Evolutionary conservation across 257 asterid genomes (phyloP).

Genomic region (Dorcoceras hygrometricum): DNA sequence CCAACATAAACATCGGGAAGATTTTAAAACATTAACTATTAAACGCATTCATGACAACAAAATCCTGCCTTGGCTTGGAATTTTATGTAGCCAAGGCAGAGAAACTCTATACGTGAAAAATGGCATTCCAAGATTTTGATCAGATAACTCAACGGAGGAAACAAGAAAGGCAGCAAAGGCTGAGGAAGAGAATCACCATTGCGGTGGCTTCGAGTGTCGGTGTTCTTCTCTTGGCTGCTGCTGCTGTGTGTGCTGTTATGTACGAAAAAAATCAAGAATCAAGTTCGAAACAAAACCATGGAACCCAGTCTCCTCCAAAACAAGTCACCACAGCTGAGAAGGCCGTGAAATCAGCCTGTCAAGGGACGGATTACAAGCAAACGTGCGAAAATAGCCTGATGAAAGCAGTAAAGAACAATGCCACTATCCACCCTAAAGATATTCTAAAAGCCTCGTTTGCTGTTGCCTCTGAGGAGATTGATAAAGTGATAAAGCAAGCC

Average conservation of each 20-base stretch:
- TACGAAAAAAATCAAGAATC: slow-evolving; percentile 22
- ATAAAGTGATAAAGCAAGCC: slow-evolving; percentile 32
- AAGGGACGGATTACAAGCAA: slow-evolving; percentile 53
- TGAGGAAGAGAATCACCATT: slow-evolving; percentile 35
- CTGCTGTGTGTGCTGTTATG: slow-evolving; percentile 39
- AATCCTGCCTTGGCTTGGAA: slow-evolving; percentile 51
- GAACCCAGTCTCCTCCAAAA: background rate
- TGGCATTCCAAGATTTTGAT: slow-evolving; percentile 98
- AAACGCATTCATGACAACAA: background rate
- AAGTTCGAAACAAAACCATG: background rate
- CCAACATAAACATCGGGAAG: background rate
- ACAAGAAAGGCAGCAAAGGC: slow-evolving; percentile 42
- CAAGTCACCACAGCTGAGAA: slow-evolving; percentile 24
- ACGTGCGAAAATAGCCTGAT: slow-evolving; percentile 54
- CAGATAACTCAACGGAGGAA: slow-evolving; percentile 64
- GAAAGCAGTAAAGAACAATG: slow-evolving; percentile 36
- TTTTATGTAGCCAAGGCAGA: slow-evolving; percentile 58
- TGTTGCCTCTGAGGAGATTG: slow-evolving; percentile 43
- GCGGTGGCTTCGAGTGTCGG: slow-evolving; percentile 35
- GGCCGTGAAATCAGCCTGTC: slow-evolving; percentile 51
- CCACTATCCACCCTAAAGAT: slow-evolving; percentile 33
- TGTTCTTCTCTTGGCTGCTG: slow-evolving; percentile 44
- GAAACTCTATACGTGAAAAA: slow-evolving; percentile 26
- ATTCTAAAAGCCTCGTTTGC: slow-evolving; percentile 53
- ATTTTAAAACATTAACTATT: background rate